Base-by-base conservation (phyloP, 352 stramenopile species). In the Phytophthora pseudosyringae region DNA sequence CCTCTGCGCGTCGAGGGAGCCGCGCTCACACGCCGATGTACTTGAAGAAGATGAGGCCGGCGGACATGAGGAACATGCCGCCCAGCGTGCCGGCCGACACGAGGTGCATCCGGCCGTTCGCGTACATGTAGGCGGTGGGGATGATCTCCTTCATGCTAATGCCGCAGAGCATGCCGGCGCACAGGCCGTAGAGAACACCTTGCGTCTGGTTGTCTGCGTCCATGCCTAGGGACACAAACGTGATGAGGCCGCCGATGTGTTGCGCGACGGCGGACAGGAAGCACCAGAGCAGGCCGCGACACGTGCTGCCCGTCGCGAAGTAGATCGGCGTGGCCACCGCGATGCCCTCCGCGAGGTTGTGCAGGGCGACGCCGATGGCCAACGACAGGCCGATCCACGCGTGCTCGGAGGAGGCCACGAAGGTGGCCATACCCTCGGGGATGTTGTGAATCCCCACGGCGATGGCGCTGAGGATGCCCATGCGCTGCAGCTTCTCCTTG, bases 301-400 rank as follows among this genome's bases (percentile, higher is more conserved):
- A 94, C 7, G 91, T 86, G 46, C 90, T 97, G 9, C 95, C 95
- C 15, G 97, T 99, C 3, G 96, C 94, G 64, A 98, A 99, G 79
- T 99, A 99, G 45, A 99, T 97, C 7, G 97, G 96, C 7, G 98
- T 79, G 5, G 96, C 93, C 4, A 99, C 95, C 28, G 93, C 98
- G 41, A 99, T 86, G 0, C 97, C 97, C 61, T 99, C 97, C 3
- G 97, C 96, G 55, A 99, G 91, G 69, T 99, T 99, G 80, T 99
- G 96, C 21, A 99, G 89, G 0, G 80, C 94, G 65, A 99, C 98
- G 15, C 90, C 95, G 45, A 99, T 82, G 5, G 94, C 94, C 7
- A 99, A 76, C 10, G 93, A 87, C 15, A 88, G 52, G 8, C 94
- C 97, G 10, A 98, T 88, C 29, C 66, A 83, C 7, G 94, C 89